Percentiles rank a stretch among this genome's conserved stretches.
phyloP scores from a whole-genome alignment of 495 filamentous ascomycete genomes.

The Glonium stellatum region DNA sequence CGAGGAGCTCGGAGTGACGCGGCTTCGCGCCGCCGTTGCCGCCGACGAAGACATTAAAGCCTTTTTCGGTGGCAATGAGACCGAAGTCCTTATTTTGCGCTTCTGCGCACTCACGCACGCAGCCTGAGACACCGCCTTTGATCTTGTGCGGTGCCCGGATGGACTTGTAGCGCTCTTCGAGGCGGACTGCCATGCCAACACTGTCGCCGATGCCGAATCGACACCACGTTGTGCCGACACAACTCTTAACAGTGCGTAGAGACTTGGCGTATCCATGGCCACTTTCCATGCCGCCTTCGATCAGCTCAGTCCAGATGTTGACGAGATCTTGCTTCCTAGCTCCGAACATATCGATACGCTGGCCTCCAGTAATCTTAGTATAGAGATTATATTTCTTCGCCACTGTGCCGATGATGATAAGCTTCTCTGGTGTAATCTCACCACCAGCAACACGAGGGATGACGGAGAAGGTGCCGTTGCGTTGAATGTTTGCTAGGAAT shows the following conservation, averaged over 20 bases:
- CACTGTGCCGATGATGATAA: slow-evolving; percentile 81
- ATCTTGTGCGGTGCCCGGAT: slow-evolving; percentile 88
- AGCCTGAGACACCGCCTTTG: slow-evolving; percentile 88
- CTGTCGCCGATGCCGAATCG: slow-evolving; percentile 89
- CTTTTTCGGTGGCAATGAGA: slow-evolving; percentile 88
- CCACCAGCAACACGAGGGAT: slow-evolving; percentile 80
- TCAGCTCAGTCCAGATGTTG: slow-evolving; percentile 78
- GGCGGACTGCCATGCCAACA: slow-evolving; percentile 89
- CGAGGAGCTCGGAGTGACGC: slow-evolving; percentile 76
- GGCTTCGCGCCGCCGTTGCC: slow-evolving; percentile 92
- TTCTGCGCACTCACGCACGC: slow-evolving; percentile 90
- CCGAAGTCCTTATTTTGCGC: slow-evolving; percentile 97
- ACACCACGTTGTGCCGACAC: slow-evolving; percentile 94
- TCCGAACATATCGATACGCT: slow-evolving; percentile 94
- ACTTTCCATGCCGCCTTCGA: slow-evolving; percentile 89
- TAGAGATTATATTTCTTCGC: slow-evolving; percentile 86
- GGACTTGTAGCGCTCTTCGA: slow-evolving; percentile 94
- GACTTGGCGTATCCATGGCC: slow-evolving; percentile 94
- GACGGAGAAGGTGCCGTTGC: slow-evolving; percentile 89
- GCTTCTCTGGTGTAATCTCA: slow-evolving; percentile 86
- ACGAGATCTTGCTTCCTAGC: slow-evolving; percentile 87
- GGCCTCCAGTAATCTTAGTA: slow-evolving; percentile 91
- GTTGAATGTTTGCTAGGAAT: slow-evolving; percentile 90
- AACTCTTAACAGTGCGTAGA: slow-evolving; percentile 86
- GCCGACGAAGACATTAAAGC: slow-evolving; percentile 90